A percentile compares a stretch with the other conserved stretches of the same genome.
phyloP scores from a whole-genome alignment of 148 eudicot genomes.

The Cornus suecica region DNA sequence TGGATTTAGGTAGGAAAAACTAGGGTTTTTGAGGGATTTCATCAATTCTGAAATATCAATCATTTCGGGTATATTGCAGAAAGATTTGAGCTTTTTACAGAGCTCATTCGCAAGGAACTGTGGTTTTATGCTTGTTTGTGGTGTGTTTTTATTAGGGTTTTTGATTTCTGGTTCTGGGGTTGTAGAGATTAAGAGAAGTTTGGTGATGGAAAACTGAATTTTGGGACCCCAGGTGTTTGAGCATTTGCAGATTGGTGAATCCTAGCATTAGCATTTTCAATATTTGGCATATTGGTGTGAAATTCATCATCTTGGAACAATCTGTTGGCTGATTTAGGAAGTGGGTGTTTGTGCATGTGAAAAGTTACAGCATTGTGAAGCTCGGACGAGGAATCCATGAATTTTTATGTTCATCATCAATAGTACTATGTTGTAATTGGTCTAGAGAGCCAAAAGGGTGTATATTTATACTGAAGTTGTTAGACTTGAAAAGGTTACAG shows the following conservation, averaged over 20 bases:
- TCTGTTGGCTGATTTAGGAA: background rate
- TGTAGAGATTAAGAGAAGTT: background rate
- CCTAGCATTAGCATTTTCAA: background rate
- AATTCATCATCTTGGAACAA: background rate
- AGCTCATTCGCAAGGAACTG: background rate
- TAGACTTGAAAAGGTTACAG: background rate
- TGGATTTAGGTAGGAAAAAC: background rate
- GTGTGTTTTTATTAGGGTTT: background rate
- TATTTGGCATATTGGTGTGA: background rate
- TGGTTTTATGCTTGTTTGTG: background rate
- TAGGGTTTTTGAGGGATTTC: background rate
- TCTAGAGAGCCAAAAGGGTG: background rate
- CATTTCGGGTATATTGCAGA: background rate
- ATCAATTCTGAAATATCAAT: background rate
- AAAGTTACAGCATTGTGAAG: background rate
- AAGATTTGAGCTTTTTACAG: background rate
- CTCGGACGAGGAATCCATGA: background rate
- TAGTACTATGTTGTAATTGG: background rate
- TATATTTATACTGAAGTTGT: background rate
- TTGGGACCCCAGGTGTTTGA: no score
- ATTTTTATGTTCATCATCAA: background rate
- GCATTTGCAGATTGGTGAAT: background rate
- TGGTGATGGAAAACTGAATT: background rate
- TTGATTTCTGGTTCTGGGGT: background rate
- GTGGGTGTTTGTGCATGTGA: background rate